phyloP scores from a whole-genome alignment of 2,329 filamentous ascomycete genomes.

The Seiridium unicorne region DNA sequence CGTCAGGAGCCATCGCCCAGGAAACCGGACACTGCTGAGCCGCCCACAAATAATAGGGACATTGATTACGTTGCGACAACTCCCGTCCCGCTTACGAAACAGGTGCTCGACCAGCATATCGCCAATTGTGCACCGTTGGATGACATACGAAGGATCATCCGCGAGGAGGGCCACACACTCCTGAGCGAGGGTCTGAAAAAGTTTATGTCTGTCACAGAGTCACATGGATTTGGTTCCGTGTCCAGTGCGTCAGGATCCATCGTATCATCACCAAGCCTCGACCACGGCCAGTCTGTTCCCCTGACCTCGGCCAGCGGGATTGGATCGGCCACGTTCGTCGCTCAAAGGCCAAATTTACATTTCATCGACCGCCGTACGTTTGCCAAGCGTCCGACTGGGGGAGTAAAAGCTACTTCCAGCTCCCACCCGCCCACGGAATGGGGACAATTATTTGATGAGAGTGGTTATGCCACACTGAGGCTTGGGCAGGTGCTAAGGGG shows the following conservation, averaged over 20 bases:
- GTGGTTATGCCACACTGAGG: constrained; percentile 65
- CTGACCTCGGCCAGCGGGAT: neutral
- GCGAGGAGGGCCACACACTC: neutral
- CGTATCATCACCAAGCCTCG: neutral
- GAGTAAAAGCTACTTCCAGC: neutral
- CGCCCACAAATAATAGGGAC: too few relatives aligned
- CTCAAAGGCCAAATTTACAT: neutral
- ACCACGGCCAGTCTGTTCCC: neutral
- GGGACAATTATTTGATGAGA: constrained; percentile 70
- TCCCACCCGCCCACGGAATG: constrained; percentile 45
- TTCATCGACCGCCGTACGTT: neutral
- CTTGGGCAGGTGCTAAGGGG: constrained; percentile 71
- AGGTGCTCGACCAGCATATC: too few relatives aligned
- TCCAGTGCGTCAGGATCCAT: neutral
- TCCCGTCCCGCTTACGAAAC: too few relatives aligned
- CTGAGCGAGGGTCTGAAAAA: neutral
- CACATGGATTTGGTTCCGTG: neutral
- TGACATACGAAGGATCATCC: too few relatives aligned
- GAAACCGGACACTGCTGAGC: too few relatives aligned
- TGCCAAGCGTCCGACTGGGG: neutral
- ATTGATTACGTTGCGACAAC: too few relatives aligned
- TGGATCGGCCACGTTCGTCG: neutral
- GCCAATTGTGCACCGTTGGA: too few relatives aligned
- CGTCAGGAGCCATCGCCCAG: too few relatives aligned
- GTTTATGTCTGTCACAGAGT: neutral